Percentiles rank a stretch among this genome's conserved stretches.
Evolutionary conservation across 495 filamentous ascomycete species (phyloP).

Genomic region (Penicillium fimorum): DNA sequence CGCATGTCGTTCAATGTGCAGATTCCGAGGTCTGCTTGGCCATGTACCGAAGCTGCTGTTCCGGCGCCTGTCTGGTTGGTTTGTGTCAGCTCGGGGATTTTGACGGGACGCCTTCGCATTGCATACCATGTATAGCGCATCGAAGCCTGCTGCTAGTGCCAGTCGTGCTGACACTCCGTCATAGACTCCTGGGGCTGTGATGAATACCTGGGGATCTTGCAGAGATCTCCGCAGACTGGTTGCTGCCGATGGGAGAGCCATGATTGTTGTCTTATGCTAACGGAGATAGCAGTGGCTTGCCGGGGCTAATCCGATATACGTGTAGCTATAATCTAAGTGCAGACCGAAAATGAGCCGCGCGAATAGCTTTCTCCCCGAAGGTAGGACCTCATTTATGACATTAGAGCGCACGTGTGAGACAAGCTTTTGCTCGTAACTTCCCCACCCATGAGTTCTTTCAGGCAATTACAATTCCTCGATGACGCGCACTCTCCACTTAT

Average conservation of each 20-base stretch:
- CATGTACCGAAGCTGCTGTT: slow-evolving; percentile 63
- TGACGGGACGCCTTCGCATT: background rate
- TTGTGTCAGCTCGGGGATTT: slow-evolving; percentile 5
- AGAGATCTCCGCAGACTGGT: slow-evolving; percentile 31
- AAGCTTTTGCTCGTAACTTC: slow-evolving; percentile 7
- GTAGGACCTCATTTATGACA: background rate
- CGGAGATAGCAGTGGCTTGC: background rate
- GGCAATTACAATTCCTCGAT: background rate
- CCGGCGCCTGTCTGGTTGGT: slow-evolving; percentile 61
- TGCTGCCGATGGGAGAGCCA: slow-evolving; percentile 33
- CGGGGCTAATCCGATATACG: background rate
- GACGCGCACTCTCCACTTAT: slow-evolving; percentile 1
- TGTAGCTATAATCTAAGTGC: background rate
- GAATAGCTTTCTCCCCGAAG: background rate
- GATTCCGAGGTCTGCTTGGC: slow-evolving; percentile 65
- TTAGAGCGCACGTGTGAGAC: background rate
- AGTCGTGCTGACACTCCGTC: slow-evolving; percentile 67
- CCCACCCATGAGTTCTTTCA: background rate
- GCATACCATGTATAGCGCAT: slow-evolving; percentile 63
- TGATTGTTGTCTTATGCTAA: slow-evolving; percentile 13
- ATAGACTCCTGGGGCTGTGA: slow-evolving; percentile 64
- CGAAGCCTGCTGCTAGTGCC: slow-evolving; percentile 59
- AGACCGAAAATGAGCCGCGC: background rate
- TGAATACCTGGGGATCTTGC: slow-evolving; percentile 35
- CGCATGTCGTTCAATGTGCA: slow-evolving; percentile 50